Conservation (phyloP, 208 protist species). For the Polymyxa betae region DNA sequence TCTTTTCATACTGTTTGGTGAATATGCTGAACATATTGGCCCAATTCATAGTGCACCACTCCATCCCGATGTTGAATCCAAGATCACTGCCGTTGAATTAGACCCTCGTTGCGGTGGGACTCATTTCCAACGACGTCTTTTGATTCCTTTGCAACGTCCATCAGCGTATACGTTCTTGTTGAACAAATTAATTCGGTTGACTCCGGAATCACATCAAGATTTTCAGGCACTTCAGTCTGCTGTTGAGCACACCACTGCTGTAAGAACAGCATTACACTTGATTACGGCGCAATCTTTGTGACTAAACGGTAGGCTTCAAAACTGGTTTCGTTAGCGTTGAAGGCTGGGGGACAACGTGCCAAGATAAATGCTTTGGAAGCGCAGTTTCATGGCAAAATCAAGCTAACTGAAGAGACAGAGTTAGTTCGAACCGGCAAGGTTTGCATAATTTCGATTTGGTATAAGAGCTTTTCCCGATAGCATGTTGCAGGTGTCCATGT, state of each 20-base stretch:
- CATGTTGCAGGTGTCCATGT: neutral
- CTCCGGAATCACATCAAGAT: neutral
- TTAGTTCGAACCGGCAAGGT: constrained; percentile 27
- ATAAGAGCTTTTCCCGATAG: neutral
- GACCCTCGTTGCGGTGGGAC: neutral
- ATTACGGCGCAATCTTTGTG: too few species aligned
- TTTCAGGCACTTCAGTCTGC: too few species aligned
- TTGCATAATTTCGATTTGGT: neutral
- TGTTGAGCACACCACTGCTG: too few species aligned
- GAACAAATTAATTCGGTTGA: neutral
- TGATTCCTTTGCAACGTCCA: constrained; percentile 32
- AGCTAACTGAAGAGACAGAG: neutral
- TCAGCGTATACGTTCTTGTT: constrained; percentile 50
- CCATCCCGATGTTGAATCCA: neutral
- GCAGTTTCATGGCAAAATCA: constrained; percentile 24
- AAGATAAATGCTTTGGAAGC: neutral
- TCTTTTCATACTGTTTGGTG: neutral
- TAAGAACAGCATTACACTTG: too few species aligned
- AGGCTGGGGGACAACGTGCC: neutral
- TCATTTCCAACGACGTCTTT: neutral
- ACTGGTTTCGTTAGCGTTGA: constrained; percentile 36
- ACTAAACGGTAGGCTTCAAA: too few species aligned
- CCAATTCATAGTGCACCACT: neutral
- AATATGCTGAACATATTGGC: neutral
- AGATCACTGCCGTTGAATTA: neutral